A percentile compares a stretch with the other conserved stretches of the same genome.
phyloP scores from a whole-genome alignment of 1,139 yeast genomes.

The Tardiomyces depauwii region DNA sequence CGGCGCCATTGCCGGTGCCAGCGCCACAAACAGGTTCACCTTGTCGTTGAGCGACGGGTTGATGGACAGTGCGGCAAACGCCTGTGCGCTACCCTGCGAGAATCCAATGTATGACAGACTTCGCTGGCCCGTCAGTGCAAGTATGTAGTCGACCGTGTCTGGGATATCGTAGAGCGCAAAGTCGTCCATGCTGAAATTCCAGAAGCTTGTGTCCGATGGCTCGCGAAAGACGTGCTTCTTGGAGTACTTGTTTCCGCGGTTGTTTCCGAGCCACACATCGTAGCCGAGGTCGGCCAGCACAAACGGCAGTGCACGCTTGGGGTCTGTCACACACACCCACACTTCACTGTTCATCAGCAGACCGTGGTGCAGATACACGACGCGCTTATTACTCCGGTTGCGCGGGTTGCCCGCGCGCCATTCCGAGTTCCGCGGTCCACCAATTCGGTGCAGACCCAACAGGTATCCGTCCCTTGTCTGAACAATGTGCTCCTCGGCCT shows the following conservation, averaged over 20 bases:
- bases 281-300: slow-evolving; percentile 67
- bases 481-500: slow-evolving; percentile 62
- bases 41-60: slow-evolving; percentile 57
- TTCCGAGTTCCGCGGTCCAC: slow-evolving; percentile 30
- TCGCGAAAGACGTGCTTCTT: slow-evolving; percentile 35
- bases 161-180: slow-evolving; percentile 80
- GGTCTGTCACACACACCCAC: slow-evolving; percentile 59
- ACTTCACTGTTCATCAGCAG: slow-evolving; percentile 83
- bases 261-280: slow-evolving; percentile 91
- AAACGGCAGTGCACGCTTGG: slow-evolving; percentile 60
- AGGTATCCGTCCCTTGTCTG: slow-evolving; percentile 46
- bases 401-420: slow-evolving; percentile 30
- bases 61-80: slow-evolving; percentile 69
- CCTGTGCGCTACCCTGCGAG: slow-evolving; percentile 88
- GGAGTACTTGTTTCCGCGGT: slow-evolving; percentile 82
- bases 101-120: slow-evolving; percentile 67
- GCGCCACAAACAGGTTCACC: slow-evolving; percentile 62
- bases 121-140: slow-evolving; percentile 32
- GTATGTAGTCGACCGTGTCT: slow-evolving; percentile 53
- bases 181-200: slow-evolving; percentile 84
- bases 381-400: slow-evolving; percentile 35
- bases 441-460: slow-evolving; percentile 42
- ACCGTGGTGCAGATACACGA: slow-evolving; percentile 84
- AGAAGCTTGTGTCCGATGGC: slow-evolving; percentile 43
- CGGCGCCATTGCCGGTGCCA: slow-evolving; percentile 94